Percentiles rank a stretch among this genome's conserved stretches.
These are phyloP conservation scores for Paraleonurus japonicus DNA, from an alignment of 257 asterid species.

Conservation along the genomic window DNA sequence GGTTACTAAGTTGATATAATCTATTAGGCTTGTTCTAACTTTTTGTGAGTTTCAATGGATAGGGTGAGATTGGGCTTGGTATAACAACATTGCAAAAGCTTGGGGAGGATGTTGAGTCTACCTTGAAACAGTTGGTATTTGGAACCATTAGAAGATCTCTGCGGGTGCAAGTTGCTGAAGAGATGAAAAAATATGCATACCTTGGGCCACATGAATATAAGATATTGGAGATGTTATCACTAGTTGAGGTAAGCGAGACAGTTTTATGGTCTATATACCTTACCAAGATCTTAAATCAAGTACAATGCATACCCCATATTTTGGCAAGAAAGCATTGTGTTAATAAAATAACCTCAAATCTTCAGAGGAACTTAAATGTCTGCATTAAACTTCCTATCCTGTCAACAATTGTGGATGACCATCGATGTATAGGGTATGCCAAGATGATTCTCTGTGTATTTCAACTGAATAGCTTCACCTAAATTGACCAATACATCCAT, in stretches of 20 bases:
- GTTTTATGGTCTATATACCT: constrained; percentile 25
- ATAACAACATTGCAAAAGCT: constrained; percentile 88
- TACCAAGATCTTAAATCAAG: constrained; percentile 24
- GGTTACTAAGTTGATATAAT: constrained; percentile 13
- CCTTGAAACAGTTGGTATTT: constrained; percentile 76
- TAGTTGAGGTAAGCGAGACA: constrained; percentile 71
- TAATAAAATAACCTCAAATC: background rate
- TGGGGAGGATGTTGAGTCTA: constrained; percentile 86
- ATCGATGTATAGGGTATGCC: background rate
- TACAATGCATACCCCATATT: background rate
- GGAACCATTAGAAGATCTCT: constrained; percentile 92
- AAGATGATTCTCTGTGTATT: background rate
- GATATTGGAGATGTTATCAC: constrained; percentile 72
- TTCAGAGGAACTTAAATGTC: background rate
- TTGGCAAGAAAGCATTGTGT: background rate
- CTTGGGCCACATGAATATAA: constrained; percentile 77
- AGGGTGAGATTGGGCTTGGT: constrained; percentile 95
- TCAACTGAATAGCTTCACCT: background rate
- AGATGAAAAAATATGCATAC: constrained; percentile 63
- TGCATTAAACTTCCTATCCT: background rate
- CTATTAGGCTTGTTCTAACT: constrained; percentile 27
- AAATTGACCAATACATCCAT: background rate
- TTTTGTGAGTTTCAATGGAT: constrained; percentile 28
- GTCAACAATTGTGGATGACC: background rate
- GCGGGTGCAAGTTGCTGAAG: constrained; percentile 74